Conservation (phyloP, 1,139 yeast species). For the Scheffersomyces parashehatae region DNA sequence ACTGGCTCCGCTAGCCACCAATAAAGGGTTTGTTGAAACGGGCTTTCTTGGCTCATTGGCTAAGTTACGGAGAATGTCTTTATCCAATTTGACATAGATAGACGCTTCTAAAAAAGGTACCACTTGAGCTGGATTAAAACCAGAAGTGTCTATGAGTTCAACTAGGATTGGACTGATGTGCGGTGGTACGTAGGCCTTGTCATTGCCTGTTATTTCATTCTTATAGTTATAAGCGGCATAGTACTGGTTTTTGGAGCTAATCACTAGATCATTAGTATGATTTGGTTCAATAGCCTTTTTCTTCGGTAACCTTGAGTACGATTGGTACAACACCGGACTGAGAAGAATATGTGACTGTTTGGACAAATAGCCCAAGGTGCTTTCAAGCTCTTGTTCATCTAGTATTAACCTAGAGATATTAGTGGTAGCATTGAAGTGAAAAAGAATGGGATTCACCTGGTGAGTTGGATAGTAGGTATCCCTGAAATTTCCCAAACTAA, state of each 20-base stretch:
- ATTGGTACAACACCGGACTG: constrained; percentile 32
- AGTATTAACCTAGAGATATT: constrained; percentile 42
- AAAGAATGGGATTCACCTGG: constrained; percentile 52
- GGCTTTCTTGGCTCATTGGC: constrained; percentile 67
- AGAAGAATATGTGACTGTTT: constrained; percentile 16
- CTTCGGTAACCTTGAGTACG: constrained; percentile 9
- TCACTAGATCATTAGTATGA: constrained; percentile 6
- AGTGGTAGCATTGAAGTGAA: constrained; percentile 50
- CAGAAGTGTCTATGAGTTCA: constrained; percentile 74
- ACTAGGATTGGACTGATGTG: constrained; percentile 57
- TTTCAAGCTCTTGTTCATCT: constrained; percentile 38
- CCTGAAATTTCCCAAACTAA: constrained; percentile 47
- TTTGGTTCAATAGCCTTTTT: neutral
- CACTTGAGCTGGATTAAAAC: constrained; percentile 60
- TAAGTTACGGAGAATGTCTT: constrained; percentile 57
- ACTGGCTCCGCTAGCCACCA: constrained; percentile 77
- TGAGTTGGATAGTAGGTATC: constrained; percentile 71
- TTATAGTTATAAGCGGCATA: constrained; percentile 22
- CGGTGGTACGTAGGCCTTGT: constrained; percentile 29
- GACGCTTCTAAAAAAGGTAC: constrained; percentile 78
- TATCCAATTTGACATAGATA: constrained; percentile 59
- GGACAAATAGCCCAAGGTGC: constrained; percentile 13
- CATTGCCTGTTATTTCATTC: constrained; percentile 1
- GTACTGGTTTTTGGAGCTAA: constrained; percentile 21
- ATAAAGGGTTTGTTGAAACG: constrained; percentile 63